Conservation (phyloP, 257 asterid genomes). For the Forsythia viridissima region DNA sequence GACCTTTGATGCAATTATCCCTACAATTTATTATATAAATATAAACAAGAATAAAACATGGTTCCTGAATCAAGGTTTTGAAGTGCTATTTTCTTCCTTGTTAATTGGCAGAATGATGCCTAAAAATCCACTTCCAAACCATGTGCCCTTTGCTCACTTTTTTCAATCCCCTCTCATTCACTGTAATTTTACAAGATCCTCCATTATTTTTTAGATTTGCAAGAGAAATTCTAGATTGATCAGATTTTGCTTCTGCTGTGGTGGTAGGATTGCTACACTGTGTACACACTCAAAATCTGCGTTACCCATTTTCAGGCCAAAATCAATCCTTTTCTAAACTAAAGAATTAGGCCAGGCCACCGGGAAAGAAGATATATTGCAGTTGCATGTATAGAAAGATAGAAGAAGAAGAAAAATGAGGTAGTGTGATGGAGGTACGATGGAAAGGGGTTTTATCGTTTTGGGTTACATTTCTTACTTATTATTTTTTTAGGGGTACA, state of each 20-base stretch:
- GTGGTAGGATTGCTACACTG: slow-evolving; percentile 66
- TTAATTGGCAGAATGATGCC: slow-evolving; percentile 52
- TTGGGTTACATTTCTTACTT: too few relatives aligned
- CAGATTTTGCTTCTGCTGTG: slow-evolving; percentile 48
- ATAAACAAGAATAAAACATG: background rate
- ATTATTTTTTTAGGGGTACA: too few relatives aligned
- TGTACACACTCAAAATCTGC: slow-evolving; percentile 40
- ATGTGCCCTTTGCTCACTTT: slow-evolving; percentile 52
- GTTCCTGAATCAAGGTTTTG: slow-evolving; percentile 26
- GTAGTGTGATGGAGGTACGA: too few relatives aligned
- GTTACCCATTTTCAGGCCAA: slow-evolving; percentile 48
- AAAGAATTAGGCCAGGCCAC: too few relatives aligned
- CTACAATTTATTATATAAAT: background rate
- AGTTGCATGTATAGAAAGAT: background rate
- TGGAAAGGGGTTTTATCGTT: slow-evolving; percentile 10
- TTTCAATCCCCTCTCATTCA: slow-evolving; percentile 45
- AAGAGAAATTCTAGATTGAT: background rate
- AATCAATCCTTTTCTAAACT: background rate
- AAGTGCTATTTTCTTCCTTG: slow-evolving; percentile 28
- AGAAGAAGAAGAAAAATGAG: background rate
- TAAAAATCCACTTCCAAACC: slow-evolving; percentile 89
- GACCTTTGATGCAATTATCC: too few relatives aligned
- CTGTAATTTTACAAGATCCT: slow-evolving; percentile 47
- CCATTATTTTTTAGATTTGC: slow-evolving; percentile 14
- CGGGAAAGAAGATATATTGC: too few relatives aligned